Percentiles rank a stretch among this genome's conserved stretches.
Evolutionary conservation across 192 early-diverging fungal genomes (phyloP).

Genomic region (Rhizophagus sp.): DNA sequence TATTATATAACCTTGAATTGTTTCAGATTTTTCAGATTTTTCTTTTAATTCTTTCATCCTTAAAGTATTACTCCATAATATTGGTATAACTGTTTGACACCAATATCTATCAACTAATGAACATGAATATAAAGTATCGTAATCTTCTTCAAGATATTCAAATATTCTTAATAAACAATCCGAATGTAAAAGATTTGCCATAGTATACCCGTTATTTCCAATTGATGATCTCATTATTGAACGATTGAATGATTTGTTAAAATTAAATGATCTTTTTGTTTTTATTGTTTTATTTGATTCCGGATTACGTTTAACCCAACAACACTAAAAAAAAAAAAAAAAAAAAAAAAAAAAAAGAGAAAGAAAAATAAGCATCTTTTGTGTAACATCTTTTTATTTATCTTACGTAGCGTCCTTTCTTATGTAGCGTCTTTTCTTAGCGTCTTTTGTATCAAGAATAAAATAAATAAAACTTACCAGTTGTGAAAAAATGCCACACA

Average conservation of each 20-base stretch:
- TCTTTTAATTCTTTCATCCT: not conserved
- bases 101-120: not conserved
- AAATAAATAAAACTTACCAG: not conserved
- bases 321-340: not conserved
- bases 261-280: not conserved
- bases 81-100: not conserved
- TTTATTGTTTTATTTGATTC: not conserved
- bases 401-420: too few relatives aligned
- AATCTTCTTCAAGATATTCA: not conserved
- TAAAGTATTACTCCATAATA: not conserved
- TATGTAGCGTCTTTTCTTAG: too few relatives aligned
- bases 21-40: not conserved
- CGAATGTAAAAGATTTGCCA: not conserved
- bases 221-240: not conserved
- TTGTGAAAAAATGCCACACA: not conserved
- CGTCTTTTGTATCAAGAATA: too few relatives aligned
- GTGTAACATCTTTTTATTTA: too few relatives aligned
- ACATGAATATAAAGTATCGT: not conserved
- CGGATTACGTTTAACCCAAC: not conserved
- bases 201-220: not conserved
- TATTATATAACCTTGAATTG: not conserved
- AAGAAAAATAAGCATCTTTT: too few relatives aligned
- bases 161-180: not conserved
- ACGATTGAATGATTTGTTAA: not conserved
- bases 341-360: not conserved